Evolutionary conservation across 2,329 filamentous ascomycete species (phyloP).

Genomic region (Claviceps sp.): DNA sequence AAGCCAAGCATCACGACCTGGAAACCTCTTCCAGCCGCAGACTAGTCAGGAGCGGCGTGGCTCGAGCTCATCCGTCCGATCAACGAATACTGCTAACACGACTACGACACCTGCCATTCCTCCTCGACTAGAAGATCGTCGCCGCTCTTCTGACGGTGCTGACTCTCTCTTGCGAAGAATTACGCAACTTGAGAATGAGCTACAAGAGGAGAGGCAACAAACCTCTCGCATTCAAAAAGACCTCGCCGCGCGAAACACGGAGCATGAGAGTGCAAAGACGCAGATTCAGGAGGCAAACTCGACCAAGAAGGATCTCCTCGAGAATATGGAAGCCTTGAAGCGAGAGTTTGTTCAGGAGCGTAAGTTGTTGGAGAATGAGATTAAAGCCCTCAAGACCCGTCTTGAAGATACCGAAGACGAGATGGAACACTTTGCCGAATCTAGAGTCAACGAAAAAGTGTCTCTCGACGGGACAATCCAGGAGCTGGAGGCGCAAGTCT

Average conservation of each 20-base stretch:
- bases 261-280: conserved; percentile 47
- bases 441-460: conserved; percentile 67
- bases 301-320: conserved; percentile 85
- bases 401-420: conserved; percentile 88
- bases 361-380: conserved; percentile 68
- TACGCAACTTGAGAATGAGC: conserved; percentile 61
- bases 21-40: conserved; percentile 40
- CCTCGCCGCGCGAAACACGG: conserved; percentile 40
- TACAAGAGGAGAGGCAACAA: conserved; percentile 58
- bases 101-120: neutral
- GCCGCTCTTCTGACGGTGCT: conserved; percentile 31
- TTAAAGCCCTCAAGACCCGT: conserved; percentile 59
- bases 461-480: conserved; percentile 55
- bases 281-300: conserved; percentile 77
- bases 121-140: conserved; percentile 26
- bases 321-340: conserved; percentile 87
- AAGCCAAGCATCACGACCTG: conserved; percentile 42
- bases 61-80: conserved; percentile 34
- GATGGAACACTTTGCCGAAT: conserved; percentile 71
- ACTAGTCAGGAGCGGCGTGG: conserved; percentile 35
- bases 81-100: conserved; percentile 13
- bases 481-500: conserved; percentile 57
- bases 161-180: conserved; percentile 35
- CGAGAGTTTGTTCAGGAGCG: conserved; percentile 78
- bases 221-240: conserved; percentile 57